Conservation (phyloP, 441 rosid genomes). For the Brassica hybrid region DNA sequence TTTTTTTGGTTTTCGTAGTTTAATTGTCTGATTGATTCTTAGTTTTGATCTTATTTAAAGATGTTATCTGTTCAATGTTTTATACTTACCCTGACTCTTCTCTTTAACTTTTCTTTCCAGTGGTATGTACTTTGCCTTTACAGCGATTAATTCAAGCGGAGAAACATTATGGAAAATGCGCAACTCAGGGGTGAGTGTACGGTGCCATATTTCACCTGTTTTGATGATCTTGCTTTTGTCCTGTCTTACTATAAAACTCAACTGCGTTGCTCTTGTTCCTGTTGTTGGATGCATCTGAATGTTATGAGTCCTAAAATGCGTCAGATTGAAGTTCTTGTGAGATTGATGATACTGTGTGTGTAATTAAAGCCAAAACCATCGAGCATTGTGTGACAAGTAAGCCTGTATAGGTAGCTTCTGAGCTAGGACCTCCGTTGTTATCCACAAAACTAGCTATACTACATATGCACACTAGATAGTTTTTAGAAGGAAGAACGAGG, state of each 20-base stretch:
- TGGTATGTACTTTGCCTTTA: constrained; percentile 57
- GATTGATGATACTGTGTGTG: neutral
- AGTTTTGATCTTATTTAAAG: no score
- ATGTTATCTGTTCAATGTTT: no score
- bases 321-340: constrained; percentile 18
- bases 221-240: neutral
- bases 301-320: neutral
- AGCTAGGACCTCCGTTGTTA: neutral
- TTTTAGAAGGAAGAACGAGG: neutral
- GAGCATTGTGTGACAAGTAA: no score
- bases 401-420: neutral
- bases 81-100: no score
- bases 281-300: neutral
- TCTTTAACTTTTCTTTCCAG: constrained; percentile 44
- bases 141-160: constrained; percentile 57
- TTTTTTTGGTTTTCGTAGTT: neutral
- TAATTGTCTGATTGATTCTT: neutral
- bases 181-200: constrained; percentile 39
- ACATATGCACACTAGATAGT: constrained; percentile 10
- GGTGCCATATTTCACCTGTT: neutral
- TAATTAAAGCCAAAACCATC: no score
- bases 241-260: neutral
- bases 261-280: neutral
- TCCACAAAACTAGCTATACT: constrained; percentile 5
- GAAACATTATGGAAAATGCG: constrained; percentile 76